Percentiles rank a stretch among this genome's conserved stretches.
Evolutionary conservation across 1,139 yeast genomes (phyloP).

Genomic region (Nakaseomyces nivariensis): DNA sequence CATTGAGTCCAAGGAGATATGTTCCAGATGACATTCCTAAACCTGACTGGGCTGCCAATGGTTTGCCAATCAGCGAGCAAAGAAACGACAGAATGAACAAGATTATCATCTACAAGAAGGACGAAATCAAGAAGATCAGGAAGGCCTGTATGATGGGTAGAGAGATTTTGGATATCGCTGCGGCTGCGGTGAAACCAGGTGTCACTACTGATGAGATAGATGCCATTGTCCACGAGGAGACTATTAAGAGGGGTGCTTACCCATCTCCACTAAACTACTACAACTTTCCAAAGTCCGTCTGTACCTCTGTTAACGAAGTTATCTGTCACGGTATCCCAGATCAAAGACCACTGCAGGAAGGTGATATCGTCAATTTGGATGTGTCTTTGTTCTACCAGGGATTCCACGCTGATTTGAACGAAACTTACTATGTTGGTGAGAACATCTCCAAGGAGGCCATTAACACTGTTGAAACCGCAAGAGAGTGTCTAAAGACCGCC

Average conservation of each 20-base stretch:
- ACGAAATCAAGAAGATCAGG: conserved; percentile 64
- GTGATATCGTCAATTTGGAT: conserved; percentile 90
- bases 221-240: conserved; percentile 74
- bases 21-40: conserved; percentile 61
- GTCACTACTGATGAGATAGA: conserved; percentile 91
- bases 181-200: conserved; percentile 75
- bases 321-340: conserved; percentile 98
- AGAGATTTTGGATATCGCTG: conserved; percentile 81
- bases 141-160: conserved; percentile 69
- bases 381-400: conserved; percentile 80
- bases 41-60: conserved; percentile 82
- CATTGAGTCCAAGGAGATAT: conserved; percentile 59
- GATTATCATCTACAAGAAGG: conserved; percentile 51
- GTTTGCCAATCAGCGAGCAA: conserved; percentile 73
- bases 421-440: conserved; percentile 94
- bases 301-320: conserved; percentile 90
- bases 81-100: conserved; percentile 58
- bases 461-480: conserved; percentile 84
- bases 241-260: conserved; percentile 80
- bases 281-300: conserved; percentile 85
- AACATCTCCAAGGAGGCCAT: conserved; percentile 76
- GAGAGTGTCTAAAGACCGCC: conserved; percentile 81
- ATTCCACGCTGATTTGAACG: conserved; percentile 89
- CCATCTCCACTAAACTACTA: conserved; percentile 95
- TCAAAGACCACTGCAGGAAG: conserved; percentile 73